A percentile compares a stretch with the other conserved stretches of the same genome.
These are phyloP conservation scores for Heterobasidion annosum DNA, from an alignment of 1,284 basidiomycete species.

Conservation along the genomic window DNA sequence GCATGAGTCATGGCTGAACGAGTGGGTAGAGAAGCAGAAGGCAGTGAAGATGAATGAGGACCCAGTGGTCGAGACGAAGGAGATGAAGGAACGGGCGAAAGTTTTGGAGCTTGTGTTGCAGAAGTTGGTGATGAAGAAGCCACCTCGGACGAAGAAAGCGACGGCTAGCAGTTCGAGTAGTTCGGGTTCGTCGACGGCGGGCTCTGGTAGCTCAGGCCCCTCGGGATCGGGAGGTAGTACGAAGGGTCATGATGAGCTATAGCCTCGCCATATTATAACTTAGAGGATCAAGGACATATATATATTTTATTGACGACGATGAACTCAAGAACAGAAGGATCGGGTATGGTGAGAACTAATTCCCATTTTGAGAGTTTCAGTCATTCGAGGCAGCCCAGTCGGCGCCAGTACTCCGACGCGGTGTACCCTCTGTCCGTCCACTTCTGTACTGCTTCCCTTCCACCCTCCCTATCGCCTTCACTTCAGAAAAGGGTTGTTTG, in stretches of 20 bases:
- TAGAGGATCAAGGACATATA: neutral
- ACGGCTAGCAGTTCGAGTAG: constrained; percentile 14
- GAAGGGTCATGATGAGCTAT: constrained; percentile 19
- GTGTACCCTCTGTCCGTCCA: too few relatives aligned
- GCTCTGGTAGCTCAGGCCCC: neutral
- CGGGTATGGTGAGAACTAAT: too few relatives aligned
- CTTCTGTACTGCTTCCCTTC: too few relatives aligned
- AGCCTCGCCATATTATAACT: constrained; percentile 2
- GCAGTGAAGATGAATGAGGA: constrained; percentile 64
- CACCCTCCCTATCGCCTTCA: too few relatives aligned
- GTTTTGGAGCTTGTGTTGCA: constrained; percentile 69
- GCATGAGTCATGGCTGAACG: constrained; percentile 74
- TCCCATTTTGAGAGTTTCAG: too few relatives aligned
- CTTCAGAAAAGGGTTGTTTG: neutral
- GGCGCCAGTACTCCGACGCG: too few relatives aligned
- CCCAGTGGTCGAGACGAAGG: constrained; percentile 72
- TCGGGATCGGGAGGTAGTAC: neutral
- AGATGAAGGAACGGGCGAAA: constrained; percentile 78
- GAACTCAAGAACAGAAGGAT: too few relatives aligned
- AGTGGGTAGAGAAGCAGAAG: constrained; percentile 76
- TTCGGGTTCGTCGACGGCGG: constrained; percentile 3
- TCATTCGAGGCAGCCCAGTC: too few relatives aligned
- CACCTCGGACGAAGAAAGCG: constrained; percentile 46
- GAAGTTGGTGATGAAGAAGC: constrained; percentile 57
- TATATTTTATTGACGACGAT: too few relatives aligned